Evolutionary conservation across 768 basidiomycete genomes (phyloP).

Genomic region (Gelatoporia subvermispora): DNA sequence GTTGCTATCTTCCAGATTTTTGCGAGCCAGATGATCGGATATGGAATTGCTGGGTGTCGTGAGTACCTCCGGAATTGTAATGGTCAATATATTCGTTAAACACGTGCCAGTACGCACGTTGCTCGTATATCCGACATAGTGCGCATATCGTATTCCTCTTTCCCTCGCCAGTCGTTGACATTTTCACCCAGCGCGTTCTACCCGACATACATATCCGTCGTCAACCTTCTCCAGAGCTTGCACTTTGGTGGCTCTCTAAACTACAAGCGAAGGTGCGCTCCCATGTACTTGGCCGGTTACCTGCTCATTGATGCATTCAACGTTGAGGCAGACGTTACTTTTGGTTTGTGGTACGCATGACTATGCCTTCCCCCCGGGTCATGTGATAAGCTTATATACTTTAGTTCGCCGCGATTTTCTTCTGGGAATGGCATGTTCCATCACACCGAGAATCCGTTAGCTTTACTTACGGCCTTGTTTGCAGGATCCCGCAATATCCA

Average conservation of each 20-base stretch:
- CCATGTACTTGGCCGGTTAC: neutral
- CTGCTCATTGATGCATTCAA: neutral
- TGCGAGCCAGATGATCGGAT: constrained; percentile 38
- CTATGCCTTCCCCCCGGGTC: neutral
- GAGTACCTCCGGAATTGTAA: constrained; percentile 2
- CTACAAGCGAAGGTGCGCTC: constrained; percentile 35
- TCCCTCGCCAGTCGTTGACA: neutral
- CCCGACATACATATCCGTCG: constrained; percentile 46
- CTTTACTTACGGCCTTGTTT: no score
- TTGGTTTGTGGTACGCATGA: constrained; percentile 43
- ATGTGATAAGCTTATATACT: neutral
- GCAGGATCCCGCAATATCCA: constrained; percentile 33
- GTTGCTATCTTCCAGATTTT: constrained; percentile 55
- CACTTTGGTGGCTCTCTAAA: constrained; percentile 49
- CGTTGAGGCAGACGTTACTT: constrained; percentile 36
- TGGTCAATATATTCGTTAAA: neutral
- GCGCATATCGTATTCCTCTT: constrained; percentile 4
- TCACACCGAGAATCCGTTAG: no score
- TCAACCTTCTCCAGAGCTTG: constrained; percentile 47
- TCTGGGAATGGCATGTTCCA: constrained; percentile 36
- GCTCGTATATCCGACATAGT: constrained; percentile 51
- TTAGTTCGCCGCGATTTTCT: constrained; percentile 40
- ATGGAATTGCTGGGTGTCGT: constrained; percentile 27
- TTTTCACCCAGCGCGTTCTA: constrained; percentile 36
- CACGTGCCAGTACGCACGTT: constrained; percentile 36